Base-by-base conservation (phyloP, 805 yeast genomes). In the Osmozyma mogii region DNA sequence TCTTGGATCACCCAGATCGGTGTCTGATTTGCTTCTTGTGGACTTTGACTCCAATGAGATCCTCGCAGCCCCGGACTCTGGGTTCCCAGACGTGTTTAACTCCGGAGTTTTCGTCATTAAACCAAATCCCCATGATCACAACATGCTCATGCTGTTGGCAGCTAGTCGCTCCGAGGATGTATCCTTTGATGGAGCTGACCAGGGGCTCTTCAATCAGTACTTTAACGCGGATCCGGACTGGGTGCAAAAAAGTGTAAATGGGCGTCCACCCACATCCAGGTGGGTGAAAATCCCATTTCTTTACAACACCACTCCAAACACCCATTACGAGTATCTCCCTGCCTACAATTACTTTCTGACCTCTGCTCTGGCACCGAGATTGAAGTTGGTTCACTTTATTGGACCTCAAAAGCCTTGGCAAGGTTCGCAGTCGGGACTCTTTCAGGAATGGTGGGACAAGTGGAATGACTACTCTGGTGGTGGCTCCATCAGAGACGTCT, bases 111-210 rank as follows among this genome's bases (percentile, higher is more conserved):
- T 43, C 17, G 39, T 29, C 16, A 36, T 43, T 36, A 31, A 27
- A 9, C 47, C 47, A 5, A 27, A 35, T 30, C 22, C 16, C n/a
- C 7, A 21, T 9, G 47, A 43, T 35, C 37, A 35, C 27, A 15
- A 9, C 9, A 32, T 30, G 22, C 61, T 85, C 27, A 43, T 42
- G 24, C 35, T 35, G 4, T 41, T 58, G 25, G 52, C 48, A 9
- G 36, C 45, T 2, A 31, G 40, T 7, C 25, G 33, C 11, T 24
- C 39, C 19, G 37, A 17, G 3, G 41, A 44, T 19, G 41, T 51
- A 2, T 54, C 67, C 3, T 83, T 84, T 43, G 96, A 87, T 54
- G 95, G 95, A 24, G 89, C 94, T 2, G 96, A 87, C 55, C 96
- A 87, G 54, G 96, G 96, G 9, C 62, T 87, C 21, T 61, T 87